Evolutionary conservation across 2,329 filamentous ascomycete genomes (phyloP), one percentile per base, ranked within the genome.

Genomic region (Helminthosporium solani): DNA sequence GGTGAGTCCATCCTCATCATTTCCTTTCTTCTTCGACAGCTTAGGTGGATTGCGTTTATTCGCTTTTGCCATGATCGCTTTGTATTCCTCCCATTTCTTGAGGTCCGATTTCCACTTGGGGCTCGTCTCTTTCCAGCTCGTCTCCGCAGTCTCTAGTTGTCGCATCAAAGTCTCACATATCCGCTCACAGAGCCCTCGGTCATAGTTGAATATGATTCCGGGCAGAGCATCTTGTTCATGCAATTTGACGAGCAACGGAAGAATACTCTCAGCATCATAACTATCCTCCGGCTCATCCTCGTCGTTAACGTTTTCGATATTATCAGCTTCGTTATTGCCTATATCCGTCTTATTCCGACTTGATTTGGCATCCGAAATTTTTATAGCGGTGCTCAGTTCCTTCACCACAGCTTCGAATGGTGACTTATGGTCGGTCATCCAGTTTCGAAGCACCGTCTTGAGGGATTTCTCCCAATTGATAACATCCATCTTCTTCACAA

Each of bases 141-240:
- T 53, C 57, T 88, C 85, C 0, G 79, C 77, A 1, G 73, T 59
- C 40, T 76, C 61, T 0, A 90, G 70, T 47, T 82, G 73, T 0
- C 66, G 55, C 1, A 85, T 63, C 0, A 90, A 56, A 0, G 68
- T 58, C 19, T 65, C 55, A 20, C 80, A 78, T 21, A 86, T 78
- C 8, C 67, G 64, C 64, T 90, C 86, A 57, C 88, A 91, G 23
- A 73, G 67, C 1, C 67, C 66, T 38, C 86, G 81, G 53, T 90
- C 85, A 56, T 88, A 92, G 61, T 88, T 88, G 74, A 92, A 92
- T 1, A 90, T 66, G 11, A 92, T 82, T 0, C 85, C 87, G 0
- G 87, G 88, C 1, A 92, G 74, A 0, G 84, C 85, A 44, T 81
- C 78, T 45, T 83, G 79, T 14, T 75, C 72, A 39, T 88, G 79